These are phyloP conservation scores for Tricholomella constricta DNA, from an alignment of 768 basidiomycete species.

Conservation along the genomic window DNA sequence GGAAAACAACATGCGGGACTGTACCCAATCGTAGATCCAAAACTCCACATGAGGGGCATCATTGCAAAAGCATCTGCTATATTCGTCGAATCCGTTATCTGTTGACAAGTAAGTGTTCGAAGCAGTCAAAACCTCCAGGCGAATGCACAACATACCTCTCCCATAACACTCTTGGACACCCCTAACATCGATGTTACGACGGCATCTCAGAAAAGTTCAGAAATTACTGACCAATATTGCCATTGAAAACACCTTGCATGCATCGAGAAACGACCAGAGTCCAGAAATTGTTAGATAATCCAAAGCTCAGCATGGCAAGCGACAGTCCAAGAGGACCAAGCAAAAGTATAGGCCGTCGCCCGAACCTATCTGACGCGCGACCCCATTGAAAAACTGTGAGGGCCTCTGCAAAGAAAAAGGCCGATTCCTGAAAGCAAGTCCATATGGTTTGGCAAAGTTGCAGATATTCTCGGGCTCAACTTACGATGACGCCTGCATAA, in stretches of 20 bases:
- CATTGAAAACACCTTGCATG: slow-evolving; percentile 14
- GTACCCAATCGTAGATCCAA: slow-evolving; percentile 28
- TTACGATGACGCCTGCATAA: slow-evolving; percentile 49
- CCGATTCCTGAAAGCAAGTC: slow-evolving; percentile 29
- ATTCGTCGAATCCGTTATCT: slow-evolving; percentile 31
- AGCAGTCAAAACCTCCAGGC: neutral
- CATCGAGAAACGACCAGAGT: slow-evolving; percentile 15
- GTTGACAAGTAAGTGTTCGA: neutral
- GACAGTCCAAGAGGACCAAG: slow-evolving; percentile 34
- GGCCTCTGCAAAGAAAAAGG: slow-evolving; percentile 37
- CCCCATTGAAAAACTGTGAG: slow-evolving; percentile 35
- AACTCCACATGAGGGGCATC: slow-evolving; percentile 30
- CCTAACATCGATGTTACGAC: slow-evolving; percentile 5
- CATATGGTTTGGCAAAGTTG: neutral
- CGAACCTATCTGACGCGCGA: slow-evolving; percentile 36
- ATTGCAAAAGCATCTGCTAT: slow-evolving; percentile 28
- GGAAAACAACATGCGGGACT: neutral
- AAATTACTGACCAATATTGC: slow-evolving; percentile 34
- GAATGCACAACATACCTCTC: slow-evolving; percentile 12
- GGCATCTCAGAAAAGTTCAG: neutral
- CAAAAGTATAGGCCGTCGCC: slow-evolving; percentile 35
- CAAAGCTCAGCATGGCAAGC: slow-evolving; percentile 35
- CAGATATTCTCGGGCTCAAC: neutral
- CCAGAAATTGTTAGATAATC: slow-evolving; percentile 31
- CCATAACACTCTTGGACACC: slow-evolving; percentile 21